Evolutionary conservation across 139 green algal species (phyloP), one percentile per base, ranked within the genome.

Genomic region (Zygnema circumcarinatum): DNA sequence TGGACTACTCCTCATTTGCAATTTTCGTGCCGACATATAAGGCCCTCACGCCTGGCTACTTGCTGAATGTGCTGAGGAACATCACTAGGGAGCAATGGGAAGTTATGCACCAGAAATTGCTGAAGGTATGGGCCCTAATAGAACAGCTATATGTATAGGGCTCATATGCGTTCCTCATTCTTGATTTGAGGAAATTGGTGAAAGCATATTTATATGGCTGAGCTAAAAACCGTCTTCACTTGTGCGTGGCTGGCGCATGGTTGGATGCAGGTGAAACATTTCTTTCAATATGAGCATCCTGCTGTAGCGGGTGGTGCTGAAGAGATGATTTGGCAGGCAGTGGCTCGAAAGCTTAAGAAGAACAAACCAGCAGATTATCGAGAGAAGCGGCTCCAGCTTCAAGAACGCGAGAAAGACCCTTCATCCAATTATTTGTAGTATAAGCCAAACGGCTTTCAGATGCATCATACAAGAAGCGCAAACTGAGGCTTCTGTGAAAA

Each of bases 1-100:
- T 89, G 1, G 84, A 89, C 56, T 89, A 89, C 78, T 72, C 76
- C 35, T 7, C 21, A 31, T 89, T 89, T 62, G 47, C 76, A 3
- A 20, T 89, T 62, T 89, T 89, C 29, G 79, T 89, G 16, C 54
- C 84, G 31, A 81, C 84, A 16, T 56, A 38, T 16, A 41, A 62
- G 2, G 84, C 84, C 38, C 2, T 89, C 38, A 33, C 38, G 32
- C 84, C 41, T 22, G 84, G 84, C 33, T 78, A 79, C 33, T 41
- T 89, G 32, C 25, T 89, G 2, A 35, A 81, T 21, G n/a, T 83
- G n/a, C 78, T 89, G 20, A 83, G 76, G 11, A 73, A 52, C 16
- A 16, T 84, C 32, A 85, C 21, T 25, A 73, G 40, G 29, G 32
- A 21, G n/a, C n/a, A 88, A 53, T 88, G 67, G 82, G 69, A 88